Conservation (phyloP, 1,284 basidiomycete species). For the Coniferiporia sulphurascens region DNA sequence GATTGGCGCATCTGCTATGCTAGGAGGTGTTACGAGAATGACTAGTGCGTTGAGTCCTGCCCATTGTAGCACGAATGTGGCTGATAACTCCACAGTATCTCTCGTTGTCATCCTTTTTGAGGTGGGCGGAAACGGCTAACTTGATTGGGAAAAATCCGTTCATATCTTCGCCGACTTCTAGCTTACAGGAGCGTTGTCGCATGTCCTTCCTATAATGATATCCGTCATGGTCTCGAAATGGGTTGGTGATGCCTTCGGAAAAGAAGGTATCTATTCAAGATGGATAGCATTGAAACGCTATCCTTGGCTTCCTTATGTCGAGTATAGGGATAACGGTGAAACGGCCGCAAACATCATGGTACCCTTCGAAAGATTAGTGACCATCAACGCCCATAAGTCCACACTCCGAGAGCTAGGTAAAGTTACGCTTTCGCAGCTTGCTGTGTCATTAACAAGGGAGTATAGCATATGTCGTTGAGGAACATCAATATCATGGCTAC, state of each 20-base stretch:
- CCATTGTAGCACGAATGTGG: neutral
- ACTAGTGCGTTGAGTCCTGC: conserved; percentile 46
- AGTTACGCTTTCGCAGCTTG: conserved; percentile 14
- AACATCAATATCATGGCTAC: conserved; percentile 52
- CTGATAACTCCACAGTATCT: conserved; percentile 42
- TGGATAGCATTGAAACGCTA: conserved; percentile 71
- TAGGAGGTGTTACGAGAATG: conserved; percentile 80
- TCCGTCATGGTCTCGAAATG: conserved; percentile 73
- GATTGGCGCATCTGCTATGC: conserved; percentile 76
- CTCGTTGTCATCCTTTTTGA: conserved; percentile 73
- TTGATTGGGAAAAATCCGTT: neutral
- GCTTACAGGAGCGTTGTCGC: conserved; percentile 69
- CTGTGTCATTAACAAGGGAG: conserved; percentile 7
- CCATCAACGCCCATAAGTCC: conserved; percentile 43
- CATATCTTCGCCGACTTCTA: conserved; percentile 17
- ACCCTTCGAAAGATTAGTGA: conserved; percentile 42
- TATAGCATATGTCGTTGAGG: conserved; percentile 35
- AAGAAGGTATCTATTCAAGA: conserved; percentile 69
- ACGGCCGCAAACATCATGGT: conserved; percentile 63
- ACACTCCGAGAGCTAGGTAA: conserved; percentile 48
- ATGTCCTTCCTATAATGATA: conserved; percentile 77
- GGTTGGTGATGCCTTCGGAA: conserved; percentile 67
- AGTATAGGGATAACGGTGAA: conserved; percentile 62
- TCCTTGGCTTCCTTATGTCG: conserved; percentile 68
- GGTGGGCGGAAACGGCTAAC: conserved; percentile 29